Percentiles rank a stretch among this genome's conserved stretches.
Evolutionary conservation across 2,329 filamentous ascomycete species (phyloP).

Genomic region (Rutstroemia sp.): DNA sequence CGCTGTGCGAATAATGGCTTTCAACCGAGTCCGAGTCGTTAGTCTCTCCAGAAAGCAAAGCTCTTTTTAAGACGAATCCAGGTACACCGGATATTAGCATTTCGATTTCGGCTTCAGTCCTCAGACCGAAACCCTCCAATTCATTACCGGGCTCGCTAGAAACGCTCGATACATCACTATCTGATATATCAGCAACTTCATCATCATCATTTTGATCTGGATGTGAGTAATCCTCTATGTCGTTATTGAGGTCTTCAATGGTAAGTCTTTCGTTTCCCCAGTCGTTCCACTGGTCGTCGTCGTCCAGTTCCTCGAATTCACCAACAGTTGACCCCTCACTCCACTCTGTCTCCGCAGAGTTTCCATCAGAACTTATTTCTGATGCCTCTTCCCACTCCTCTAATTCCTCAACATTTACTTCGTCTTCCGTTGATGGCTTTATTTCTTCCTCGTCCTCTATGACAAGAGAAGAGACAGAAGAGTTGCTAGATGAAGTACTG

Average conservation of each 20-base stretch:
- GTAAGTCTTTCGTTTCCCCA: background rate
- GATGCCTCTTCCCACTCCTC: background rate
- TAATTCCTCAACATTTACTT: background rate
- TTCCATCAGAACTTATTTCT: background rate
- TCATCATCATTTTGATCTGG: background rate
- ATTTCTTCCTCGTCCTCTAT: background rate
- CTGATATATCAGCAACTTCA: background rate
- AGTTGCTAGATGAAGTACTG: background rate
- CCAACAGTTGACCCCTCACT: background rate
- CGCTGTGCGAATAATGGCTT: constrained; percentile 1
- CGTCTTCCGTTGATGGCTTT: background rate
- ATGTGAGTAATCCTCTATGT: background rate
- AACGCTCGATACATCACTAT: background rate
- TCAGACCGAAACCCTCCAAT: background rate
- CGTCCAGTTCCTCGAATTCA: background rate
- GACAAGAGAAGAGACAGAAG: background rate
- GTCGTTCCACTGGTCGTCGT: constrained; percentile 4
- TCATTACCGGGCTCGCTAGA: background rate
- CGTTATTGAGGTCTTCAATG: background rate
- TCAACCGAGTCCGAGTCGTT: background rate
- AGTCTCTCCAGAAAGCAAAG: background rate
- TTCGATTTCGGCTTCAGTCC: background rate
- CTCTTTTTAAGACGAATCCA: background rate
- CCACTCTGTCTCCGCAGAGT: background rate
- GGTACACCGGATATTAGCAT: background rate